Percentiles rank a stretch among this genome's conserved stretches.
Evolutionary conservation across 202 grass and related monocot genomes (phyloP).

Genomic region (Schoenoplectus triqueter): DNA sequence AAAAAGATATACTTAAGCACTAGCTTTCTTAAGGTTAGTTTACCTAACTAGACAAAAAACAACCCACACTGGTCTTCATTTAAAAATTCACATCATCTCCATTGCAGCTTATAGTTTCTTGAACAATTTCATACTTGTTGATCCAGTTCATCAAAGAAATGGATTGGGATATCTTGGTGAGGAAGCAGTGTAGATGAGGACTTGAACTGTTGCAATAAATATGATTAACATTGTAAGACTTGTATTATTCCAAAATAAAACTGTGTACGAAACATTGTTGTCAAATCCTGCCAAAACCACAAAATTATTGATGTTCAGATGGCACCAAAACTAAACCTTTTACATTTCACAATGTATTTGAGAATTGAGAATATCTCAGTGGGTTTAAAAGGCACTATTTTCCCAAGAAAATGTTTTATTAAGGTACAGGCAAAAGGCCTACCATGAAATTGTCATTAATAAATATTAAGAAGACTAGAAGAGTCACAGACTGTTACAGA

Average conservation of each 20-base stretch:
- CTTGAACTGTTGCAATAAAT: constrained; percentile 68
- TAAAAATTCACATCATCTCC: constrained; percentile 19
- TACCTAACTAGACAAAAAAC: constrained; percentile 33
- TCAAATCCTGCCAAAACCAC: not conserved
- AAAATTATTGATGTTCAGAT: not conserved
- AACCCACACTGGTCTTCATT: not conserved
- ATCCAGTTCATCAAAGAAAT: constrained; percentile 55
- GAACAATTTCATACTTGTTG: constrained; percentile 41
- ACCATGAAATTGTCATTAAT: too few relatives aligned
- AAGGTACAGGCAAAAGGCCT: too few relatives aligned
- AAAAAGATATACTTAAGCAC: constrained; percentile 3
- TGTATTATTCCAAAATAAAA: not conserved
- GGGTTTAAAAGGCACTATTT: not conserved
- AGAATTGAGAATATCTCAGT: not conserved
- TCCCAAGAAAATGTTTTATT: not conserved
- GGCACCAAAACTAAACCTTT: not conserved
- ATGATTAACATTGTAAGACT: constrained; percentile 41
- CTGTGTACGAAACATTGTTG: too few relatives aligned
- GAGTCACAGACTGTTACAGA: too few relatives aligned
- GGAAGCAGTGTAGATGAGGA: constrained; percentile 61
- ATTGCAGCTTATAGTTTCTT: constrained; percentile 36
- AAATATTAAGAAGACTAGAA: too few relatives aligned
- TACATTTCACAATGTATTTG: not conserved
- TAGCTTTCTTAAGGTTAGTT: constrained; percentile 28
- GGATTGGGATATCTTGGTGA: constrained; percentile 56